phyloP scores from a whole-genome alignment of 164 flowering plant species.

The Malania oleifera region DNA sequence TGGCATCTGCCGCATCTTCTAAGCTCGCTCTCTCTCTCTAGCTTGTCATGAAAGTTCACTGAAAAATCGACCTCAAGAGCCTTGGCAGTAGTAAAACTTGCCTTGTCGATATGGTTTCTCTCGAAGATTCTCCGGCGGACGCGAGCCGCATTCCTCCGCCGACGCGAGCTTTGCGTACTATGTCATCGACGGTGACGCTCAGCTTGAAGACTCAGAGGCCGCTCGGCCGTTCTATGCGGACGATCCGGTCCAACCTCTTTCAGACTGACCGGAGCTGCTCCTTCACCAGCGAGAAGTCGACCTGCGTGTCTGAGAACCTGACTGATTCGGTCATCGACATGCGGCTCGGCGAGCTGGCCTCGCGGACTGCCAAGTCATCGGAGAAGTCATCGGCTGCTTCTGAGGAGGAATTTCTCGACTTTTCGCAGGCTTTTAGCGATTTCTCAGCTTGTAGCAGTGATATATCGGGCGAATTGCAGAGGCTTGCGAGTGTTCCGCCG shows the following conservation, averaged over 20 bases:
- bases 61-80: constrained; percentile 1
- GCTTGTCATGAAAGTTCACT: constrained; percentile 2
- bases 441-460: constrained; percentile 84
- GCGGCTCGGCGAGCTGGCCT: constrained; percentile 69
- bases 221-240: constrained; percentile 79
- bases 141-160: constrained; percentile 20
- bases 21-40: neutral
- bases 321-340: constrained; percentile 79
- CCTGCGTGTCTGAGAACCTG: constrained; percentile 44
- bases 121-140: constrained; percentile 34
- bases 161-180: constrained; percentile 14
- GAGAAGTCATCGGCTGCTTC: constrained; percentile 10
- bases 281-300: constrained; percentile 21
- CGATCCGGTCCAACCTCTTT: constrained; percentile 66
- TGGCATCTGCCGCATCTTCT: too few relatives aligned
- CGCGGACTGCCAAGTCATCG: constrained; percentile 16
- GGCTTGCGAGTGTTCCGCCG: constrained; percentile 62
- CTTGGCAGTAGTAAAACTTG: neutral
- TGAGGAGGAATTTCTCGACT: constrained; percentile 39
- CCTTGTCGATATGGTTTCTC: constrained; percentile 51
- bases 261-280: constrained; percentile 23
- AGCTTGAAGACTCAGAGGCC: constrained; percentile 29
- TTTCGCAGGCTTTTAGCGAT: constrained; percentile 81
- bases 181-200: constrained; percentile 19
- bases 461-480: constrained; percentile 86